A percentile compares a stretch with the other conserved stretches of the same genome.
phyloP scores from a whole-genome alignment of 2,329 filamentous ascomycete genomes.

The Ophiocordyceps unilateralis region DNA sequence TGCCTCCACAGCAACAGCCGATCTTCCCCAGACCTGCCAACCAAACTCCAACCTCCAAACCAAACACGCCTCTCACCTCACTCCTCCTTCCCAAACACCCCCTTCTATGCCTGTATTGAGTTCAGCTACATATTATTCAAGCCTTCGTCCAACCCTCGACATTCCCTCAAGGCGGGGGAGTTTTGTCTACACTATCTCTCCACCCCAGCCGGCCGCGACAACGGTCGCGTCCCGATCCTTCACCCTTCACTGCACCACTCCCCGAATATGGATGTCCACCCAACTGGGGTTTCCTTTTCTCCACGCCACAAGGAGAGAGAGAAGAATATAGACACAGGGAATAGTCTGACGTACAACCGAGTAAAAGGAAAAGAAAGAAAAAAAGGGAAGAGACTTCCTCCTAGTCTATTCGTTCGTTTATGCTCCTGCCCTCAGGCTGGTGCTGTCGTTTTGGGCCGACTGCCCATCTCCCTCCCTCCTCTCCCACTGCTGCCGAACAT shows the following conservation, averaged over 20 bases:
- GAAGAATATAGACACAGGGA: constrained; percentile 7
- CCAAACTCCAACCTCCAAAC: background rate
- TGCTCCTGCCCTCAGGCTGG: background rate
- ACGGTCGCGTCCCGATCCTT: too few species aligned
- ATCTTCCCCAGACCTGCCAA: too few species aligned
- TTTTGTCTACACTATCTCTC: background rate
- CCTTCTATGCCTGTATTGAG: constrained; percentile 8
- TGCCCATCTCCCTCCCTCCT: background rate
- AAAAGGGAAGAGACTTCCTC: constrained; percentile 10
- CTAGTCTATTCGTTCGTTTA: constrained; percentile 13
- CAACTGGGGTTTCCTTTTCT: background rate
- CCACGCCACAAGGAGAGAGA: background rate
- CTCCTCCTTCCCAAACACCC: constrained; percentile 1
- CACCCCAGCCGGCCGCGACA: background rate
- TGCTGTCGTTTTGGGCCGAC: background rate
- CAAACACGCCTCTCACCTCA: background rate
- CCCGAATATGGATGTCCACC: background rate
- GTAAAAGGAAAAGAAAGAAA: background rate
- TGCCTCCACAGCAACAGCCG: too few species aligned
- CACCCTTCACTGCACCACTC: background rate
- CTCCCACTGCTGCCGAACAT: background rate
- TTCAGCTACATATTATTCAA: constrained; percentile 12
- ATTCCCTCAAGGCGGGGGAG: background rate
- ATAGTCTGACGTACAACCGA: constrained; percentile 3
- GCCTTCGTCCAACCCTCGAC: constrained; percentile 4